A percentile compares a stretch with the other conserved stretches of the same genome.
Conservation (phyloP, 2,329 filamentous ascomycete species). For the Nothophaeocryptopus gaeumannii region DNA sequence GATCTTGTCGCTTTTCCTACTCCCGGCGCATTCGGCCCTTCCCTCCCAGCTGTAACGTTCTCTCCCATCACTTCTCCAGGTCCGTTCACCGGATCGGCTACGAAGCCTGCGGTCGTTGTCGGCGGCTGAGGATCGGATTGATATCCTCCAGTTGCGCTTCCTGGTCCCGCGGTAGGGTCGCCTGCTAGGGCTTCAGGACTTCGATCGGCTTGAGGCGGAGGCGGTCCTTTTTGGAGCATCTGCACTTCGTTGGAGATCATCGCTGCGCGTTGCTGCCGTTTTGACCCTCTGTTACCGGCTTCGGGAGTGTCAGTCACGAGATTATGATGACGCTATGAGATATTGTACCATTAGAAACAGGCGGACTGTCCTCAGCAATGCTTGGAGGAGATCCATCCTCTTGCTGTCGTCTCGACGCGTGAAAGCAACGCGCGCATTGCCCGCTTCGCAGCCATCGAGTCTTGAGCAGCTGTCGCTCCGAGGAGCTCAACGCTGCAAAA, state of each 20-base stretch:
- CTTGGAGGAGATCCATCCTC: conserved; percentile 14
- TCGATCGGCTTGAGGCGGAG: conserved; percentile 13
- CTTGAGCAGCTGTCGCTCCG: conserved; percentile 20
- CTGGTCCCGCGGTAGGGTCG: conserved; percentile 9
- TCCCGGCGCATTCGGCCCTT: conserved; percentile 26
- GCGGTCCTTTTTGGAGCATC: conserved; percentile 25
- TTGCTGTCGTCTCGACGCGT: conserved; percentile 16
- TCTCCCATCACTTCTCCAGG: conserved; percentile 23
- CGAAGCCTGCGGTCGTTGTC: conserved; percentile 18
- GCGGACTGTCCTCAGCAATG: too few species aligned
- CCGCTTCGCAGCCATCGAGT: conserved; percentile 16
- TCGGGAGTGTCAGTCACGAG: not conserved
- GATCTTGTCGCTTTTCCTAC: conserved; percentile 9
- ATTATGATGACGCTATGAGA: not conserved
- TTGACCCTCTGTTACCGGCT: conserved; percentile 9
- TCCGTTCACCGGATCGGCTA: conserved; percentile 12
- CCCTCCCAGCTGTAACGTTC: conserved; percentile 23
- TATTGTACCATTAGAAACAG: conserved; percentile 5
- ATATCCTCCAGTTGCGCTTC: conserved; percentile 15
- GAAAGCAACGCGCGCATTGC: conserved; percentile 25
- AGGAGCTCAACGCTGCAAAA: conserved; percentile 16
- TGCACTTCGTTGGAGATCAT: conserved; percentile 27
- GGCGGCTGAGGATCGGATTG: conserved; percentile 16
- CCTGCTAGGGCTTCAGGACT: not conserved
- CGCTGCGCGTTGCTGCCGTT: conserved; percentile 23